Base-by-base conservation (phyloP, 2,329 filamentous ascomycete species). In the Colletotrichum destructivum region DNA sequence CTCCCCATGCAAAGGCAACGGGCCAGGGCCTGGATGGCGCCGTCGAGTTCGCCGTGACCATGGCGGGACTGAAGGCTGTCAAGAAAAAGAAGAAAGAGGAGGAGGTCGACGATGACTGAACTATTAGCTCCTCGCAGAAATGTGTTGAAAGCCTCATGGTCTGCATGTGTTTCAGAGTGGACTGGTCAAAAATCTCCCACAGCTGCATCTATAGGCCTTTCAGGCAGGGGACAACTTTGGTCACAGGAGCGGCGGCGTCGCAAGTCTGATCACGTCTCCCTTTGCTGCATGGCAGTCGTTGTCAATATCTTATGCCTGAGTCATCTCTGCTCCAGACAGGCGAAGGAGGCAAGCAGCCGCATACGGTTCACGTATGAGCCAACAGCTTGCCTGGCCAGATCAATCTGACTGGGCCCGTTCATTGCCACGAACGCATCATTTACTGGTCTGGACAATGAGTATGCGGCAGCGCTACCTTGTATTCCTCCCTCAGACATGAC, bases 21-120 rank as follows among this genome's bases (percentile, higher is more conserved):
- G 84, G 88, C 18, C 79, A 86, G 63, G 84, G 86, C 13, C 74
- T 87, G 64, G 77, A 82, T 1, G 84, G 83, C 9, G 89, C 89
- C 16, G 85, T 92, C 4, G 91, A 94, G 77, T 97, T 95, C 80
- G 92, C 95, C 80, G 91, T 98, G 68, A 90, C 87, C 76, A 89
- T 88, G 78, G 91, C 89, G 0, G 94, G 94, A 0, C 64, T 92
- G 15, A 84, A 80, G 75, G 82, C 79, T 12, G 76, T 83, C 23
- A 76, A 75, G 44, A 74, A 66, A 67, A 71, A 75, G 55, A 57
- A 60, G 18, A 76, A 75, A 42, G 74, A 66, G 69, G 70, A 75
- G 54, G 61, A 60, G 18, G 40, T 31, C 8, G 26, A 66, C n/a
- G 66, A 51, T 46, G 46, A 51, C 38, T 65, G 60, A 56, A 26